These are phyloP conservation scores for Yamadazyma oceani DNA, from an alignment of 1,139 yeast genomes.

Conservation along the genomic window DNA sequence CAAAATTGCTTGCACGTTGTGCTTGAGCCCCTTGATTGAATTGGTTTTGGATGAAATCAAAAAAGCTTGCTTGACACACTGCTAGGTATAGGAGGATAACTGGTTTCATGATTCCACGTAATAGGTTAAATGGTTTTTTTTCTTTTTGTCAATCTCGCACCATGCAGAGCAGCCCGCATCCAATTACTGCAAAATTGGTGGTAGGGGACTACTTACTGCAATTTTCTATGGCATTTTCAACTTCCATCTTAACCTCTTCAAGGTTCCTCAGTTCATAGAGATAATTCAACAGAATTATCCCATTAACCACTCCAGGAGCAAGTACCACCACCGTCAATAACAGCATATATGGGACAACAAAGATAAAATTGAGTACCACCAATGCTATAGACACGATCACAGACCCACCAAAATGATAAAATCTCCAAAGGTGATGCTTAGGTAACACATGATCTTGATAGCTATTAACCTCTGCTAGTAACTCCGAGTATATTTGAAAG, in stretches of 20 bases:
- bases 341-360: slow-evolving; percentile 62
- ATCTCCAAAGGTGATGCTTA: slow-evolving; percentile 66
- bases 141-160: neutral
- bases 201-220: neutral
- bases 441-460: slow-evolving; percentile 57
- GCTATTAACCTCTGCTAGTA: slow-evolving; percentile 51
- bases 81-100: slow-evolving; percentile 3
- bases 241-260: slow-evolving; percentile 64
- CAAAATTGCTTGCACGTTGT: slow-evolving; percentile 23
- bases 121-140: neutral
- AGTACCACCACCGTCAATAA: slow-evolving; percentile 56
- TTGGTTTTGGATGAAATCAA: slow-evolving; percentile 33
- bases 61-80: slow-evolving; percentile 13
- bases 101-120: neutral
- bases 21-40: slow-evolving; percentile 18
- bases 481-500: slow-evolving; percentile 49
- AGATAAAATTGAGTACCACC: slow-evolving; percentile 36
- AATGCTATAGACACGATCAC: slow-evolving; percentile 26
- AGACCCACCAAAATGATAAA: slow-evolving; percentile 62
- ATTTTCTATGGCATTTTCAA: slow-evolving; percentile 17
- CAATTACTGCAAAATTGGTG: too few species aligned
- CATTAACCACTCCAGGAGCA: slow-evolving; percentile 68
- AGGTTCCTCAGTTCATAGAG: slow-evolving; percentile 71
- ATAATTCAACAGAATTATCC: slow-evolving; percentile 56
- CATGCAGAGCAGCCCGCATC: neutral